Evolutionary conservation across 2,329 filamentous ascomycete genomes (phyloP).

Genomic region (Alternaria longipes): DNA sequence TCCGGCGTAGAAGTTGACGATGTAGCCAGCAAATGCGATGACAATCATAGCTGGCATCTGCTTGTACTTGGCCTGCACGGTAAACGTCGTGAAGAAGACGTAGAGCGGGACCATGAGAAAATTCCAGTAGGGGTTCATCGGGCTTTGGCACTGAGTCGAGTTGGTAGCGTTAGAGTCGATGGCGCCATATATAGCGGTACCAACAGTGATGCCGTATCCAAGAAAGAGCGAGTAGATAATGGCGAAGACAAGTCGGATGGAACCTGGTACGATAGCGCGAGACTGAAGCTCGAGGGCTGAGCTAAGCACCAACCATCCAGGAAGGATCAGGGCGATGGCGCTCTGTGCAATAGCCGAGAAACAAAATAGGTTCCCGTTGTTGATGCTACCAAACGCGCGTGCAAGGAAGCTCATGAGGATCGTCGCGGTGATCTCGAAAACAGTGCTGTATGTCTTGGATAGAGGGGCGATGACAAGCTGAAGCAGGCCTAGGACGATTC

Average conservation of each 20-base stretch:
- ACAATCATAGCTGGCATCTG: constrained; percentile 78
- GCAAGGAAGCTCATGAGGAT: constrained; percentile 60
- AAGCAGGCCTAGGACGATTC: constrained; percentile 75
- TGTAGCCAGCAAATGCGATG: constrained; percentile 76
- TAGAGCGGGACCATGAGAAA: constrained; percentile 81
- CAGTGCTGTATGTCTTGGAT: constrained; percentile 71
- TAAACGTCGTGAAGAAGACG: constrained; percentile 72
- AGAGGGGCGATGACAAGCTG: constrained; percentile 77
- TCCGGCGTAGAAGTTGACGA: constrained; percentile 78
- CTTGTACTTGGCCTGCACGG: constrained; percentile 82
- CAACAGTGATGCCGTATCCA: constrained; percentile 61
- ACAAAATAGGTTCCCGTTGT: constrained; percentile 54
- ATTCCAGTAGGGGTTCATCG: constrained; percentile 62
- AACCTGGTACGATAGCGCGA: constrained; percentile 57
- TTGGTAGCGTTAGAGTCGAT: constrained; percentile 57
- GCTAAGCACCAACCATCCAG: constrained; percentile 59
- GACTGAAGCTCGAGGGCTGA: constrained; percentile 59
- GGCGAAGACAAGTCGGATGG: constrained; percentile 60
- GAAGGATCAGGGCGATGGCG: constrained; percentile 60
- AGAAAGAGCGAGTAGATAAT: constrained; percentile 63
- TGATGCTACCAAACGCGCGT: constrained; percentile 58
- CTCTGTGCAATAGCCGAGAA: constrained; percentile 61
- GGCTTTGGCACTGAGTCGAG: constrained; percentile 52
- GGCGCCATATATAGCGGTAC: constrained; percentile 58
- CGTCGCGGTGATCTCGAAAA: constrained; percentile 59